Base-by-base conservation (phyloP, 805 yeast species). In the Metschnikowia bowlesiae region DNA sequence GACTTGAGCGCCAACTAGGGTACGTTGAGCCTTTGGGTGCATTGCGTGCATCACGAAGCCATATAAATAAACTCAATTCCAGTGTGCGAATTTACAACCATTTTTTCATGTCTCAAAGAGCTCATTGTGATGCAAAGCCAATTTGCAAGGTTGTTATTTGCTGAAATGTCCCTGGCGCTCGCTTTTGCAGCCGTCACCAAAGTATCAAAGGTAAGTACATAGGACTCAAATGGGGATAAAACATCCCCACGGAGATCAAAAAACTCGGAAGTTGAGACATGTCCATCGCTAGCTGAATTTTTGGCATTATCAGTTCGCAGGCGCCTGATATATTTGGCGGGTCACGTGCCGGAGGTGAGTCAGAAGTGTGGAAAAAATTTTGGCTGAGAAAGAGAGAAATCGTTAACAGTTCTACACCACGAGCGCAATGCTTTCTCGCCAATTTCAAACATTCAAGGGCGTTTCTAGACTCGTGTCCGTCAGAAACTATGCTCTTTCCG, bases 401-500 rank as follows among this genome's bases (percentile, higher is more conserved):
- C 14, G 34, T 29, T 16, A 6, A 29, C 13, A 38, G 18, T 38
- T 11, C 8, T 6, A 29, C 26, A 16, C 18, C n/a, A 38, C 46
- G 16, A 18, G 16, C 33, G 35, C 26, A 7, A 70, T 69, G 73
- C 62, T 66, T 51, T 63, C 71, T 29, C 57, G 60, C 29, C 55
- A 65, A 30, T 52, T 65, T 43, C 68, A 69, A 51, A 54, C 71
- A 6, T 47, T 64, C 31, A 63, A 66, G 46, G 50, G 46, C 57
- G 51, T 50, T 44, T 60, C 52, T 48, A 49, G 47, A 28, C 34
- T 44, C 14, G 30, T 54, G 14, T 36, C 47, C n/a, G n/a, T 44
- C 48, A 44, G 54, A 51, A 52, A 47, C 49, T 85, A 87, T 78
- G 87, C 90, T 42, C 74, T 86, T 58, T 82, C 90, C 35, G 76